Base-by-base conservation (phyloP, 2,329 filamentous ascomycete genomes). In the Arthrobotrys iridis region DNA sequence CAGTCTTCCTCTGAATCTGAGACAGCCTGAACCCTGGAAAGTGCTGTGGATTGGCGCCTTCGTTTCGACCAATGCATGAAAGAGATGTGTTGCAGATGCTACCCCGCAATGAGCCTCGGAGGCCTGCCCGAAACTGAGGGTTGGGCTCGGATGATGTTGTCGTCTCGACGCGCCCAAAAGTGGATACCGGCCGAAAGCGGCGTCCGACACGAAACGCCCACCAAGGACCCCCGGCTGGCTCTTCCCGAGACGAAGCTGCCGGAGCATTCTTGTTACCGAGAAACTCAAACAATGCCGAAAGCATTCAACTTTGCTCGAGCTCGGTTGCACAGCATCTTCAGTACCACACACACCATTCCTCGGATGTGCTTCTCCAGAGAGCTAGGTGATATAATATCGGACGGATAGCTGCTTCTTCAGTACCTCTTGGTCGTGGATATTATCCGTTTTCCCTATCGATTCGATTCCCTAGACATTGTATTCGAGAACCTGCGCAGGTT, bases 21-120 rank as follows among this genome's bases (percentile, higher is more conserved):
- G n/a, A n/a, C n/a, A n/a, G n/a, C n/a, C n/a, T n/a, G n/a, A n/a
- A n/a, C n/a, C n/a, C n/a, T n/a, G n/a, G n/a, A n/a, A n/a, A n/a
- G n/a, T n/a, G n/a, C n/a, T n/a, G n/a, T n/a, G n/a, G n/a, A n/a
- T n/a, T n/a, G n/a, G n/a, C n/a, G n/a, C 28, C 3, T 55, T 55
- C 50, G 37, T 46, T 26, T 24, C 37, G 57, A 62, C 40, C 48
- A 33, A 33, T n/a, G n/a, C 28, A 43, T n/a, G 40, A 13, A 43
- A 5, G 11, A 10, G 20, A 62, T 62, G 58, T 41, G 58, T 62
- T 62, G 58, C 33, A 13, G 24, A 45, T 8, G 13, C 35, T 62
- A 62, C 58, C 58, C 58, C 41, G 58, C 58, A 62, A 43, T 28
- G n/a, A 45, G 13, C 11, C 20, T 59, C 55, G 10, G 43, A 28